A percentile compares a stretch with the other conserved stretches of the same genome.
These are phyloP conservation scores for Diaporthe sp. DNA, from an alignment of 2,329 filamentous ascomycete genomes.

Conservation along the genomic window DNA sequence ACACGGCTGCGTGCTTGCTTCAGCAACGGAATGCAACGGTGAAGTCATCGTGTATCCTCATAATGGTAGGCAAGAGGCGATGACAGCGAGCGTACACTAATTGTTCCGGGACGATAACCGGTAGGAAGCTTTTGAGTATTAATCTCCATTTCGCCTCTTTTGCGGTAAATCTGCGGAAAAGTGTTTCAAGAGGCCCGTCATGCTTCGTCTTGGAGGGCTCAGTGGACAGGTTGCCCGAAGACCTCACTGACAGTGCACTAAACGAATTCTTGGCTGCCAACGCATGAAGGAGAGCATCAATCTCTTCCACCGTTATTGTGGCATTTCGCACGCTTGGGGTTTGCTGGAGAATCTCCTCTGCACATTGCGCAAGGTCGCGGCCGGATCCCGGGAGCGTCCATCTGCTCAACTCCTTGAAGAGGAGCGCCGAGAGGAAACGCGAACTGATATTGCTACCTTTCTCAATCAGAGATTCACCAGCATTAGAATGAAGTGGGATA, in stretches of 20 bases:
- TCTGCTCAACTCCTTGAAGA: slow-evolving; percentile 67
- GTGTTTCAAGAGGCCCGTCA: slow-evolving; percentile 59
- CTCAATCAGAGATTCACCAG: too few species aligned
- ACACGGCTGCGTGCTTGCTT: slow-evolving; percentile 46
- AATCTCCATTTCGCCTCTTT: slow-evolving; percentile 88
- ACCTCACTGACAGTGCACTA: too few species aligned
- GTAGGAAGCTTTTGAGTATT: too few species aligned
- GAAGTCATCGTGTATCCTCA: too few species aligned
- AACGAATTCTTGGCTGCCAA: too few species aligned
- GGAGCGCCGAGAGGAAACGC: too few species aligned
- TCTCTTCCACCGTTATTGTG: slow-evolving; percentile 74
- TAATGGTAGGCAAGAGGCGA: too few species aligned
- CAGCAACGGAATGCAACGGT: slow-evolving; percentile 73
- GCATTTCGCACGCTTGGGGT: slow-evolving; percentile 57
- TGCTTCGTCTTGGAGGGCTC: slow-evolving; percentile 40
- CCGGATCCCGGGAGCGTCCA: slow-evolving; percentile 69
- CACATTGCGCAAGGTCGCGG: slow-evolving; percentile 77
- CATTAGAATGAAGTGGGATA: too few species aligned
- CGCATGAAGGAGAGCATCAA: too few species aligned
- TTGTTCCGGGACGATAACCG: too few species aligned
- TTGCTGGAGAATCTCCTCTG: slow-evolving; percentile 70
- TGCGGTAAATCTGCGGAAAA: slow-evolving; percentile 71
- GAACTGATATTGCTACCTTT: too few species aligned
- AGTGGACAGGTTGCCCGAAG: slow-evolving; percentile 32
- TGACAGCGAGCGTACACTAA: too few species aligned